phyloP scores from a whole-genome alignment of 345 rosid genomes.

The Conringia planisiliqua region DNA sequence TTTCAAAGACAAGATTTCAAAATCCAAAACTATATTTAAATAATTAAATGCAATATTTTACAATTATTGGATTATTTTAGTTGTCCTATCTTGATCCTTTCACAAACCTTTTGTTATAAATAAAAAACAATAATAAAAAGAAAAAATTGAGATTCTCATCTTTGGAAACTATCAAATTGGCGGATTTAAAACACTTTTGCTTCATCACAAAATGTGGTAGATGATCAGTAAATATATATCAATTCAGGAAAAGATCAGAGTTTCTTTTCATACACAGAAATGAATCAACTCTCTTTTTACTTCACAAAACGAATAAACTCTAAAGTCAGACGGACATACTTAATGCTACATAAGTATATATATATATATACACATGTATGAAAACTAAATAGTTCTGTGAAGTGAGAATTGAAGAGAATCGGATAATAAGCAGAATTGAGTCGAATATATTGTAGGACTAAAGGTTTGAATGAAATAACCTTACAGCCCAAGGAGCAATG shows the following conservation, averaged over 20 bases:
- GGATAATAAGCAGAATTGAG: not conserved
- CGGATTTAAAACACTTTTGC: not conserved
- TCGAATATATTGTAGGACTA: not conserved
- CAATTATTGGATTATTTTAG: not conserved
- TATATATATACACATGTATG: not conserved
- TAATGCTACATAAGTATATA: not conserved
- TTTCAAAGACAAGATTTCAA: not conserved
- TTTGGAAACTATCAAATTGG: not conserved
- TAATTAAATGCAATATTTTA: not conserved
- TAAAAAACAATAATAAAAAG: not conserved
- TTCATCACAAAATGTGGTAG: not conserved
- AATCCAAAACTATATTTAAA: not conserved
- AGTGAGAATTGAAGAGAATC: not conserved
- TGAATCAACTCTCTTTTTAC: not conserved
- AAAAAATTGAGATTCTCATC: not conserved
- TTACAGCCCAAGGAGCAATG: constrained; percentile 97
- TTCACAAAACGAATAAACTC: not conserved
- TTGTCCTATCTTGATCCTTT: not conserved
- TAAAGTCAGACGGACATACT: not conserved
- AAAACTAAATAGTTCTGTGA: not conserved
- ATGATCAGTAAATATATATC: not conserved
- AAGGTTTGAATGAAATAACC: constrained; percentile 41
- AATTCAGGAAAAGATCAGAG: not conserved
- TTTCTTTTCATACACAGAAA: not conserved
- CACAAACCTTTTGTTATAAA: not conserved